Evolutionary conservation across 2,329 filamentous ascomycete species (phyloP), one percentile per base, ranked within the genome.

Genomic region (Alternaria incomplexa): DNA sequence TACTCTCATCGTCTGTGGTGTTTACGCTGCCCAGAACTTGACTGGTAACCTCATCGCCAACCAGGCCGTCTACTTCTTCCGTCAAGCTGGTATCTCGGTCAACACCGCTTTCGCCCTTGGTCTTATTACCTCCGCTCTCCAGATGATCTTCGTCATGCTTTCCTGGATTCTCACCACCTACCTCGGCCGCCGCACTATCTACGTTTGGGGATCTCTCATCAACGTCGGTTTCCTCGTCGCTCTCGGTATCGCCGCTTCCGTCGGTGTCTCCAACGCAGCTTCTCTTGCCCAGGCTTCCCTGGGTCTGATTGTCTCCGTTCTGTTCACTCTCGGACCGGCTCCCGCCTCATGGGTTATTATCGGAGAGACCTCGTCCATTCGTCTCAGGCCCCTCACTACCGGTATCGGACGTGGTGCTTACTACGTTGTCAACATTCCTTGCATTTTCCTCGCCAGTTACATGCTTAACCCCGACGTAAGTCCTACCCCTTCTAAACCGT

Each of bases 301-400:
- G 23, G 89, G 88, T 66, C 81, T 91, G 56, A 88, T 90, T 68
- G 83, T 91, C 72, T 90, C 89, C 26, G 86, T 91, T 59, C 78
- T 90, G 30, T 91, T 90, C 81, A 86, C 85, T 45, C 77, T 89
- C 15, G 87, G 86, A 68, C 87, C 87, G 25, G 89, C 87, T 2
- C 89, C 89, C 50, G 86, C 86, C 44, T 90, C 88, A 10, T 91
- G 86, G 85, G 86, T 88, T 79, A 88, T 90, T 68, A 90, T 91
- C 50, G 88, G 86, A 68, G 89, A 91, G 78, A 90, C 89, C 3
- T 89, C 89, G 0, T 81, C 89, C 54, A 85, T 90, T 58, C 88
- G 89, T 64, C 88, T 91, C 28, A 78, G 89, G 51, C 86, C 89
- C 50, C 80, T 90, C n/a, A 90, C 86, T 4, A 90, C 88, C 23